These are phyloP conservation scores for Yamadazyma friedrichii DNA, from an alignment of 1,139 yeast genomes.

Conservation along the genomic window DNA sequence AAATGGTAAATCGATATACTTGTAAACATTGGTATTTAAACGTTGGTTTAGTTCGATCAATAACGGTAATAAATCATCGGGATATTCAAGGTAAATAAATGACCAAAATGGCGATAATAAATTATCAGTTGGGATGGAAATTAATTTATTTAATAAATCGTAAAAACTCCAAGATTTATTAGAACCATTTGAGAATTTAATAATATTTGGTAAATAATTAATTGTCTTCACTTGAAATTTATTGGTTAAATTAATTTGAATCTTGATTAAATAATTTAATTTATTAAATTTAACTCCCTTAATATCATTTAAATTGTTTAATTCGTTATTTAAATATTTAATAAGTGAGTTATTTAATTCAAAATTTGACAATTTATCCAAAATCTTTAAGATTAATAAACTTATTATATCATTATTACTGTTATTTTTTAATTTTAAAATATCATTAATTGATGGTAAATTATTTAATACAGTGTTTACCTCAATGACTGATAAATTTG, in stretches of 20 bases:
- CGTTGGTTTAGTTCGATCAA: slow-evolving; percentile 76
- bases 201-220: slow-evolving; percentile 54
- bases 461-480: slow-evolving; percentile 10
- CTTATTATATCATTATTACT: slow-evolving; percentile 6
- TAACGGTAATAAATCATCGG: slow-evolving; percentile 45
- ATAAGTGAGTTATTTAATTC: slow-evolving; percentile 10
- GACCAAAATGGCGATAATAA: slow-evolving; percentile 14
- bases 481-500: slow-evolving; percentile 24
- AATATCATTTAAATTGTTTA: slow-evolving; percentile 5
- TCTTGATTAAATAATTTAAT: slow-evolving; percentile 19
- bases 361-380: slow-evolving; percentile 9
- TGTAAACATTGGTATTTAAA: slow-evolving; percentile 72
- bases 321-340: slow-evolving; percentile 7
- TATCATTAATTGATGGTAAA: slow-evolving; percentile 12
- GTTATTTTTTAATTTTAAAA: slow-evolving; percentile 8
- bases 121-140: slow-evolving; percentile 10
- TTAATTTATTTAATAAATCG: slow-evolving; percentile 22
- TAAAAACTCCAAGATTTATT: slow-evolving; percentile 23
- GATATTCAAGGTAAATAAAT: slow-evolving; percentile 10
- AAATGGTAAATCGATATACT: slow-evolving; percentile 69
- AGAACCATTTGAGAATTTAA: slow-evolving; percentile 41
- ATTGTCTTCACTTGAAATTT: slow-evolving; percentile 35
- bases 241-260: slow-evolving; percentile 36
- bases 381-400: slow-evolving; percentile 10
- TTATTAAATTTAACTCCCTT: slow-evolving; percentile 11